phyloP scores from a whole-genome alignment of 306 rosid species.

The Quercus variabilis region DNA sequence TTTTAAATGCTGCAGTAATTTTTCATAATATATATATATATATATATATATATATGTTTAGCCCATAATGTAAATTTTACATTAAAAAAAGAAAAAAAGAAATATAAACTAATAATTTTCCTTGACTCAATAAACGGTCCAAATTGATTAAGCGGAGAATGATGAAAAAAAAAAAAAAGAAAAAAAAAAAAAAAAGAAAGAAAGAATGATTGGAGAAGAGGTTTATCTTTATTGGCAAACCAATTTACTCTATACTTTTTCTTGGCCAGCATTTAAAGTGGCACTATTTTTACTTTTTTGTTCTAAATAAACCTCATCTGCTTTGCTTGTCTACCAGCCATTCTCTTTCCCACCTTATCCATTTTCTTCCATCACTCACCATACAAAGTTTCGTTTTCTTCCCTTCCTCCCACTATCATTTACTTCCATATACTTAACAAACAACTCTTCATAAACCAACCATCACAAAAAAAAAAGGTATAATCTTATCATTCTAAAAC shows the following conservation, averaged over 20 bases:
- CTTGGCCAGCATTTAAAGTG: conserved; percentile 29
- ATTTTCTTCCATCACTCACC: conserved; percentile 18
- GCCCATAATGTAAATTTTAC: no score
- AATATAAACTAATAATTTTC: no score
- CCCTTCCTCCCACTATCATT: conserved; percentile 15
- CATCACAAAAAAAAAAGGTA: neutral
- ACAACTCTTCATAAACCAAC: conserved; percentile 9
- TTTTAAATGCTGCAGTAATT: no score
- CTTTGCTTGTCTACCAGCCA: conserved; percentile 51
- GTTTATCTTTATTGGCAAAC: conserved; percentile 5
- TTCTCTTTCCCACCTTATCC: conserved; percentile 55
- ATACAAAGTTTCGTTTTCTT: conserved; percentile 23
- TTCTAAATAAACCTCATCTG: conserved; percentile 14
- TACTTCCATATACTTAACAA: neutral
- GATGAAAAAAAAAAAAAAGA: no score
- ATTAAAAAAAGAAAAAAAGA: no score
- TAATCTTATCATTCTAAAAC: neutral
- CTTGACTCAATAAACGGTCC: neutral
- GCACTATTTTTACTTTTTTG: conserved; percentile 6
- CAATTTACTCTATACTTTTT: neutral
- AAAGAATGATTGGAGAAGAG: neutral
- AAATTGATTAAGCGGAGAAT: neutral
- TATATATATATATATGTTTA: no score
- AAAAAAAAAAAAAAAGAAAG: no score
- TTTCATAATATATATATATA: no score